phyloP scores from a whole-genome alignment of 2,329 filamentous ascomycete genomes.

The Corinectria fuckeliana region DNA sequence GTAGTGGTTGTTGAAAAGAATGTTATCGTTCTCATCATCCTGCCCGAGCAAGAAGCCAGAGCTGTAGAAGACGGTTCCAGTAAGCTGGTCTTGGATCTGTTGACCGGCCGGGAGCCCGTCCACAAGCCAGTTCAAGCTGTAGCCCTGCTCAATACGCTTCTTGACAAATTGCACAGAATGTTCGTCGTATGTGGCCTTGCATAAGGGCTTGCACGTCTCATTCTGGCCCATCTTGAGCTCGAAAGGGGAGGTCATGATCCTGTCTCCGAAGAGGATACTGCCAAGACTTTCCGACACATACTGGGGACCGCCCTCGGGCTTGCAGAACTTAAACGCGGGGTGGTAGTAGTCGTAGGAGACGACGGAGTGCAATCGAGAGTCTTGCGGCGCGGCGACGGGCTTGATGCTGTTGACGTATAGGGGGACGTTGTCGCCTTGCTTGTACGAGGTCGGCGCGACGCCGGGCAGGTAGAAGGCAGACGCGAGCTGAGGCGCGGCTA shows the following conservation, averaged over 20 bases:
- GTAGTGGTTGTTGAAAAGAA: conserved; percentile 89
- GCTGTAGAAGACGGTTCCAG: conserved; percentile 82
- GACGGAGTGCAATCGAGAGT: conserved; percentile 87
- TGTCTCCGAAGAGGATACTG: conserved; percentile 95
- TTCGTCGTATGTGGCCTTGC: conserved; percentile 68
- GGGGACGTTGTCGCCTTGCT: conserved; percentile 78
- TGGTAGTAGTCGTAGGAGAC: conserved; percentile 98
- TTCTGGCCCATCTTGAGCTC: conserved; percentile 86
- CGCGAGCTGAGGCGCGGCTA: conserved; percentile 60
- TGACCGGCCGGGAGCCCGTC: conserved; percentile 94
- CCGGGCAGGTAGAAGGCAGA: conserved; percentile 95
- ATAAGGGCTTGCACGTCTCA: conserved; percentile 85
- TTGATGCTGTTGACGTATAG: conserved; percentile 93
- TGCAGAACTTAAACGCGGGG: conserved; percentile 85
- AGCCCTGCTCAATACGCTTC: conserved; percentile 79
- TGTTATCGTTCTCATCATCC: conserved; percentile 59
- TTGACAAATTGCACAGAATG: conserved; percentile 81
- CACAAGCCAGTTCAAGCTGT: conserved; percentile 94
- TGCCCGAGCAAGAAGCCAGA: conserved; percentile 85
- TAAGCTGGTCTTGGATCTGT: conserved; percentile 76
- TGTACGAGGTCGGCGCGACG: conserved; percentile 92
- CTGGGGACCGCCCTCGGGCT: conserved; percentile 76
- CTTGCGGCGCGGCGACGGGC: conserved; percentile 77
- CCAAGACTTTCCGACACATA: conserved; percentile 83
- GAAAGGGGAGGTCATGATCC: conserved; percentile 96